Evolutionary conservation across 169 alveolate species (phyloP), one percentile per base, ranked within the genome.

Genomic region (Cryptosporidium ubiquitum): DNA sequence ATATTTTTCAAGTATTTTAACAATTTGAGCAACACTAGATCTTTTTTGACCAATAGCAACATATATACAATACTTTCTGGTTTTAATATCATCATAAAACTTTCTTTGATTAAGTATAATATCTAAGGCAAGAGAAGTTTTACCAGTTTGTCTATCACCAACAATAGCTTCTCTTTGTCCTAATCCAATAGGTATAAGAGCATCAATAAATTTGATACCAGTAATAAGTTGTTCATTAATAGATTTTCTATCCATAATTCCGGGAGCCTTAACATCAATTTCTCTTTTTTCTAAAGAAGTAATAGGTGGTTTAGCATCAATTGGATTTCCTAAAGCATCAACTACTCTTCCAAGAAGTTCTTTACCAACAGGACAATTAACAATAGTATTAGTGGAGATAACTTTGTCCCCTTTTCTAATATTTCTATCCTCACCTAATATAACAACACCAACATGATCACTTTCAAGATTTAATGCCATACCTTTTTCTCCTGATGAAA

Each of bases 91-190:
- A 49, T 94, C 95, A 64, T 94, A 93, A 29, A 91, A 70, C 69
- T 91, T 92, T 91, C 95, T 97, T 93, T 97, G 99, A 93, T 97
- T 97, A 75, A 98, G 69, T 39, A 98, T 97, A 33, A 99, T 95
- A 92, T 98, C 99, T 14, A 97, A 94, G 20, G 99, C 99, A 58
- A 98, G 93, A 39, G 99, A 98, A 10, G 99, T 98, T 91, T 98
- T 98, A 9, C 99, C 99, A 20, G 99, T 98, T 92, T 97, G 98
- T 85, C 99, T 96, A 92, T 98, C 99, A 26, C 99, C 99, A 84
- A 98, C 97, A 86, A 98, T 98, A 61, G 97, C 95, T 95, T 97
- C 99, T 85, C 99, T 96, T 92, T 98, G 98, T 33, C 99, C 99
- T 85, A 99, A 95, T 49, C 99, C 99, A 73, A 98, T 97, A 4